Percentiles rank a stretch among this genome's conserved stretches.
phyloP scores from a whole-genome alignment of 2,329 filamentous ascomycete species.

The Emergomyces pasteurianus region DNA sequence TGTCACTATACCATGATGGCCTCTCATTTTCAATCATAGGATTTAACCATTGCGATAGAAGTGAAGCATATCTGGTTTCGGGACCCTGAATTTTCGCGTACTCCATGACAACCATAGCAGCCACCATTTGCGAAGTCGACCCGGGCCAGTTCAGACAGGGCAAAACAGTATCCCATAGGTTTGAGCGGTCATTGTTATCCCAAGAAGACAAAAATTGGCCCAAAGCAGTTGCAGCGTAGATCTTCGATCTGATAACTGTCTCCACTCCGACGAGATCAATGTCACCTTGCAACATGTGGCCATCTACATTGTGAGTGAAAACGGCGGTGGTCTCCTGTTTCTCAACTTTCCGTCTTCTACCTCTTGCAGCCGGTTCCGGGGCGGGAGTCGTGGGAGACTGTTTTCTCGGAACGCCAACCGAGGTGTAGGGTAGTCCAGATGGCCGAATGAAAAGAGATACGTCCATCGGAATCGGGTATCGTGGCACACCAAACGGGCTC shows the following conservation, averaged over 20 bases:
- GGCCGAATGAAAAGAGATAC: slow-evolving; percentile 80
- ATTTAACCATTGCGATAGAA: slow-evolving; percentile 49
- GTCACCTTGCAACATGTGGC: slow-evolving; percentile 94
- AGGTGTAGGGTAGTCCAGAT: slow-evolving; percentile 71
- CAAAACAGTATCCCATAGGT: slow-evolving; percentile 54
- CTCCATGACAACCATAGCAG: slow-evolving; percentile 77
- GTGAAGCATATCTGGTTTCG: slow-evolving; percentile 20
- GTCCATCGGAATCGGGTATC: slow-evolving; percentile 88
- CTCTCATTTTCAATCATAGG: slow-evolving; percentile 70
- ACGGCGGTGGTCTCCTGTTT: slow-evolving; percentile 60
- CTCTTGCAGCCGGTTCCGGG: slow-evolving; percentile 47
- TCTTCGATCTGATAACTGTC: slow-evolving; percentile 73
- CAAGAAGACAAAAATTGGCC: slow-evolving; percentile 71
- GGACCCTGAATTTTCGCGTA: slow-evolving; percentile 51
- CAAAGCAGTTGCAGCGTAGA: slow-evolving; percentile 76
- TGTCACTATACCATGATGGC: slow-evolving; percentile 73
- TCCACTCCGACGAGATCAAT: slow-evolving; percentile 89
- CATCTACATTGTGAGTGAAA: slow-evolving; percentile 88
- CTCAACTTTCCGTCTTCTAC: slow-evolving; percentile 72
- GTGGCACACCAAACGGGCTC: slow-evolving; percentile 82
- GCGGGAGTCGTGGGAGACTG: slow-evolving; percentile 28
- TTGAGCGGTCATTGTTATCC: slow-evolving; percentile 41
- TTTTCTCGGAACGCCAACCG: slow-evolving; percentile 27
- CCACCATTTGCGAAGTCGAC: slow-evolving; percentile 75
- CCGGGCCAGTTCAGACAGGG: slow-evolving; percentile 59